Evolutionary conservation across 495 filamentous ascomycete species (phyloP).

Genomic region (Penicillium goetzii): DNA sequence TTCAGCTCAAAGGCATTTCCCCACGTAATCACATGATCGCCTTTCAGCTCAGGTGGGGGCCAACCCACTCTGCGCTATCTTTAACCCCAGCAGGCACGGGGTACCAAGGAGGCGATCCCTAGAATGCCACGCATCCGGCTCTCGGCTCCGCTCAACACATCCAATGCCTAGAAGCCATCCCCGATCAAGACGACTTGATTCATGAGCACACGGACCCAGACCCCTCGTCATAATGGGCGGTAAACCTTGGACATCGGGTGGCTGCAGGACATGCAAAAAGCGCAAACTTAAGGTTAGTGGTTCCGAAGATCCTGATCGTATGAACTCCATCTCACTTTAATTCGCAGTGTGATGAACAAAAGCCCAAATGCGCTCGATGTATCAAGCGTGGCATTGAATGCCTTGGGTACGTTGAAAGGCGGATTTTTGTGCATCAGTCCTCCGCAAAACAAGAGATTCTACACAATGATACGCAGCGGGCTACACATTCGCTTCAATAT

Average conservation of each 20-base stretch:
- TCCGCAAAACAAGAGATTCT: not conserved
- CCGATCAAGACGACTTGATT: not conserved
- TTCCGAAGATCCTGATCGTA: not conserved
- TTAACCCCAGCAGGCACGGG: not conserved
- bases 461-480: not conserved
- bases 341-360: not conserved
- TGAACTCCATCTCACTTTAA: not conserved
- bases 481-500: not conserved
- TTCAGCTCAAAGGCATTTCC: not conserved
- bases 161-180: not conserved
- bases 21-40: not conserved
- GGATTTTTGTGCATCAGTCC: not conserved
- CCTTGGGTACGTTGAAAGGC: not conserved
- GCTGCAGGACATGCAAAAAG: not conserved
- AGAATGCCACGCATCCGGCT: not conserved
- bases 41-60: not conserved
- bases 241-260: not conserved
- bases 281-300: not conserved
- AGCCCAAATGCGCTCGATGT: not conserved
- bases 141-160: not conserved
- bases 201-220: not conserved
- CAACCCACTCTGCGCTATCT: not conserved
- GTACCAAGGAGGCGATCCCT: not conserved
- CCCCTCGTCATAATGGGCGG: not conserved
- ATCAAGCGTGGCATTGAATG: conserved; percentile 2